Percentiles rank a stretch among this genome's conserved stretches.
Evolutionary conservation across 163 green algal genomes (phyloP).

Genomic region (Trebouxia gelatinosa): DNA sequence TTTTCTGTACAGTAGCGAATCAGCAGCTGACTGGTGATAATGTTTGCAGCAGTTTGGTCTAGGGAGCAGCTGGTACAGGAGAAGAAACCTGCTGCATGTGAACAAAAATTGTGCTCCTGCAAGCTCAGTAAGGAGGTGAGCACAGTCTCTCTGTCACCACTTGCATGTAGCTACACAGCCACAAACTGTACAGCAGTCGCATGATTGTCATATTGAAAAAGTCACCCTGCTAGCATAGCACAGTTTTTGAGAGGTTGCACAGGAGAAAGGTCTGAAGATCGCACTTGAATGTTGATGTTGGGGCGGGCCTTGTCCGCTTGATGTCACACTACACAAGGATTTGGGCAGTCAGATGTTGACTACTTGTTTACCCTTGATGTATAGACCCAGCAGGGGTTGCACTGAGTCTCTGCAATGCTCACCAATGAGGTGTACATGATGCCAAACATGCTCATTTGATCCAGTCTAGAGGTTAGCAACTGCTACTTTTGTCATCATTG

Average conservation of each 20-base stretch:
- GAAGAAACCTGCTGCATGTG: too few species aligned
- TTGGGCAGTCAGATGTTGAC: not conserved
- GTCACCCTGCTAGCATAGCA: not conserved
- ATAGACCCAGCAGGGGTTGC: not conserved
- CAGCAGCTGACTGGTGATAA: too few species aligned
- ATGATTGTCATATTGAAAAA: not conserved
- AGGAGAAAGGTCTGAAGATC: not conserved
- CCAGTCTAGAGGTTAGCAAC: too few species aligned
- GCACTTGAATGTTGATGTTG: not conserved
- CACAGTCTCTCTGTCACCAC: not conserved
- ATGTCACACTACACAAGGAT: not conserved
- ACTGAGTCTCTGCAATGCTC: too few species aligned
- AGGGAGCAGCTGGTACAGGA: too few species aligned
- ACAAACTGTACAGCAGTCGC: not conserved
- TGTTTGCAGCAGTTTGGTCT: too few species aligned
- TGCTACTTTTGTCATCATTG: too few species aligned
- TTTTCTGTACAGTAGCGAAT: too few species aligned
- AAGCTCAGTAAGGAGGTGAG: constrained; percentile 1
- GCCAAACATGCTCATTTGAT: too few species aligned
- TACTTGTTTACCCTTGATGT: constrained; percentile 4
- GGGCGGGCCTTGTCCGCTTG: not conserved
- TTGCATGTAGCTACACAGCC: too few species aligned
- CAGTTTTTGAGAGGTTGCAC: not conserved
- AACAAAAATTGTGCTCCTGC: not conserved
- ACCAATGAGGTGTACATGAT: too few species aligned